These are phyloP conservation scores for Camellia granthamiana DNA, from an alignment of 148 eudicot genomes.

Conservation along the genomic window DNA sequence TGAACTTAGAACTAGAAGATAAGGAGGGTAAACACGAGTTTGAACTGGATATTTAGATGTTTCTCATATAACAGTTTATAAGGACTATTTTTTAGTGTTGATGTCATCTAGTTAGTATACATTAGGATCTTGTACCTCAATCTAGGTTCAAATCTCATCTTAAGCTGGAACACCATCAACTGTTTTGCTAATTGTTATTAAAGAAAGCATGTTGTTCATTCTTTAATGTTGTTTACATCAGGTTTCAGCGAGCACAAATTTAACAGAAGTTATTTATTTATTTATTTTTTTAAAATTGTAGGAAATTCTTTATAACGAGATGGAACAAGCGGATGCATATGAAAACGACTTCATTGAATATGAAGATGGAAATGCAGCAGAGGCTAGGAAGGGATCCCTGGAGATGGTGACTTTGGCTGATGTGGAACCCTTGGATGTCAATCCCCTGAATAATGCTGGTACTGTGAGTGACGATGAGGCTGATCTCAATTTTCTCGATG, in stretches of 20 bases:
- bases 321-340: conserved; percentile 50
- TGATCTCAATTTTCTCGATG: conserved; percentile 47
- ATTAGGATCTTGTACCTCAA: background rate
- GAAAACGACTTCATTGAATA: conserved; percentile 61
- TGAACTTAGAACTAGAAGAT: background rate
- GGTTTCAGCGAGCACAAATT: background rate
- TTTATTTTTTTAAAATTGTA: conserved; percentile 16
- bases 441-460: conserved; percentile 36
- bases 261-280: background rate
- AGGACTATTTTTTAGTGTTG: background rate
- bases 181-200: background rate
- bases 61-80: background rate
- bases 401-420: conserved; percentile 62
- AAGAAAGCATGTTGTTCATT: background rate
- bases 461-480: conserved; percentile 37
- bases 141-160: background rate
- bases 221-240: background rate
- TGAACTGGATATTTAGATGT: background rate
- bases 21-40: background rate
- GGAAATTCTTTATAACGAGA: conserved; percentile 56
- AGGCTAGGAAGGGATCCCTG: conserved; percentile 41
- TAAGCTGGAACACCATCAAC: background rate
- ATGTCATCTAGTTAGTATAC: background rate
- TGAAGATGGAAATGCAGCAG: conserved; percentile 48
- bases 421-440: conserved; percentile 55